Percentiles rank a stretch among this genome's conserved stretches.
Evolutionary conservation across 2,329 filamentous ascomycete genomes (phyloP).

Genomic region (Neurospora sp.): DNA sequence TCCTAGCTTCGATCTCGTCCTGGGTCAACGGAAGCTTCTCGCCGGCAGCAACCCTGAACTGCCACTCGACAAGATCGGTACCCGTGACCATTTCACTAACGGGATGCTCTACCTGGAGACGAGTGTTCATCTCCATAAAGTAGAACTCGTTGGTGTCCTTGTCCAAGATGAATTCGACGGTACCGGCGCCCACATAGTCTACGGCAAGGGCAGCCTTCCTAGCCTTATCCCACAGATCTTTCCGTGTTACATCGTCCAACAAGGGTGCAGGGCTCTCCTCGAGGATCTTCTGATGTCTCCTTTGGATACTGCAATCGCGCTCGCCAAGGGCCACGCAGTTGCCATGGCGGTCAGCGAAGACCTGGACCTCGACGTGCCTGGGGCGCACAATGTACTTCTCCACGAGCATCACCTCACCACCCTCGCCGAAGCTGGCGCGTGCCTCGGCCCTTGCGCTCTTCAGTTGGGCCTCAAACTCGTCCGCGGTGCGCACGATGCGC

Average conservation of each 20-base stretch:
- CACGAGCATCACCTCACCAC: conserved; percentile 71
- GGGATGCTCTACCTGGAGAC: conserved; percentile 92
- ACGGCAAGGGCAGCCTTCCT: conserved; percentile 61
- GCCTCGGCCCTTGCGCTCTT: conserved; percentile 67
- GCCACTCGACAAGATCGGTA: conserved; percentile 83
- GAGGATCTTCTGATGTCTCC: conserved; percentile 82
- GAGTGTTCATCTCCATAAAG: conserved; percentile 77
- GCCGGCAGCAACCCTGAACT: conserved; percentile 64
- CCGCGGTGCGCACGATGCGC: conserved; percentile 58
- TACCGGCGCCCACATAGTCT: conserved; percentile 81
- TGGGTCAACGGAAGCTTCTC: conserved; percentile 48
- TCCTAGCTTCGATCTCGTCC: conserved; percentile 60
- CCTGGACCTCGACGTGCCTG: conserved; percentile 81
- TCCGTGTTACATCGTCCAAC: conserved; percentile 45
- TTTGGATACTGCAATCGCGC: conserved; percentile 78
- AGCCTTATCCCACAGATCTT: conserved; percentile 58
- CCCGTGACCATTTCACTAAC: conserved; percentile 68
- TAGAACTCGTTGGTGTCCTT: conserved; percentile 73
- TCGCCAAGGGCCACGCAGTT: conserved; percentile 78
- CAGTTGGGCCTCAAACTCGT: conserved; percentile 62
- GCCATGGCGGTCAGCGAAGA: conserved; percentile 76
- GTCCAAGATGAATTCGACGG: conserved; percentile 85
- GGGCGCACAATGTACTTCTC: conserved; percentile 74
- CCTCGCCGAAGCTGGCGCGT: conserved; percentile 68
- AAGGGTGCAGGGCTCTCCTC: conserved; percentile 79